A percentile compares a stretch with the other conserved stretches of the same genome.
Conservation (phyloP, 192 early-diverging fungal species). For the Diversispora epigaea region DNA sequence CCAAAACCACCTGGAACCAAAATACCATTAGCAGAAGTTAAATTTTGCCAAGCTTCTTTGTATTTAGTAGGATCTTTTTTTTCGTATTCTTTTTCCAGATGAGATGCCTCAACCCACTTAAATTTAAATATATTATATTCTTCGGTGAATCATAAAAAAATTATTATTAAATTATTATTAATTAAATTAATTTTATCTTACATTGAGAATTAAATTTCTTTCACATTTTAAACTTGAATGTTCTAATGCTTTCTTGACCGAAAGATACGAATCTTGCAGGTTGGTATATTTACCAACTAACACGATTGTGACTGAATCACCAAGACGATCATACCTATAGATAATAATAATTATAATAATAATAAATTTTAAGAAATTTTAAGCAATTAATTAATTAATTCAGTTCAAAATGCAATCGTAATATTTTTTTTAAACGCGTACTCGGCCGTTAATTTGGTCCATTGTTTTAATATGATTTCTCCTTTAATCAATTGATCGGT, state of each 20-base stretch:
- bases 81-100: slow-evolving; percentile 77
- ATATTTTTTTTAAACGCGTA: slow-evolving; percentile 30
- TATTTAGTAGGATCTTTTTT: slow-evolving; percentile 86
- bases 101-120: slow-evolving; percentile 93
- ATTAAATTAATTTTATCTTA: slow-evolving; percentile 19
- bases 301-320: slow-evolving; percentile 83
- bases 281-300: slow-evolving; percentile 97
- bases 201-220: slow-evolving; percentile 72
- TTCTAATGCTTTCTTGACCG: slow-evolving; percentile 94
- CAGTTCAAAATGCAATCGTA: neutral
- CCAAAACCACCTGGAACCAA: slow-evolving; percentile 99
- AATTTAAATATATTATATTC: neutral
- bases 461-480: slow-evolving; percentile 73
- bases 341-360: slow-evolving; percentile 16
- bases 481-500: slow-evolving; percentile 59
- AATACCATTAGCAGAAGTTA: slow-evolving; percentile 89
- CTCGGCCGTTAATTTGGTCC: slow-evolving; percentile 76
- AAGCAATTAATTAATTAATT: neutral
- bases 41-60: slow-evolving; percentile 91
- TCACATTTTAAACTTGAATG: slow-evolving; percentile 87
- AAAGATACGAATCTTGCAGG: slow-evolving; percentile 96
- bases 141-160: neutral
- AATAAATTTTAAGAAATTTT: neutral
- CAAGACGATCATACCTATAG: slow-evolving; percentile 68
- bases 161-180: too few relatives aligned